Percentiles rank a stretch among this genome's conserved stretches.
Conservation (phyloP, 2,329 filamentous ascomycete genomes). For the Myriangium duriaei region DNA sequence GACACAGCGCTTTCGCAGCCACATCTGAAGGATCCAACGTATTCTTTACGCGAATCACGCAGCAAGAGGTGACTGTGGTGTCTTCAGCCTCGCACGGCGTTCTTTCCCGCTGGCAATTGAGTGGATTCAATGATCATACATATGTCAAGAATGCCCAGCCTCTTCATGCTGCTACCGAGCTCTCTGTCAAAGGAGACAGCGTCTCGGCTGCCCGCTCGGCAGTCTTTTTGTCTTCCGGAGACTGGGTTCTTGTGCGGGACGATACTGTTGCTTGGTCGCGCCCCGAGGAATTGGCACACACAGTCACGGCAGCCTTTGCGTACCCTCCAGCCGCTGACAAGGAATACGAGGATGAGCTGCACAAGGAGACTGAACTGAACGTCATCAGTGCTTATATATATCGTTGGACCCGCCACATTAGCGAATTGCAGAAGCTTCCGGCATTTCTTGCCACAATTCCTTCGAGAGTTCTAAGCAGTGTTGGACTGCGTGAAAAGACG, state of each 20-base stretch:
- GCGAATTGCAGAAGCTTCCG: slow-evolving; percentile 66
- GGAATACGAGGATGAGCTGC: slow-evolving; percentile 73
- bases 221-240: slow-evolving; percentile 49
- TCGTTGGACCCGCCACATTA: slow-evolving; percentile 67
- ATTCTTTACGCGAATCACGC: slow-evolving; percentile 74
- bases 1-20: slow-evolving; percentile 62
- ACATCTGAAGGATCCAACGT: slow-evolving; percentile 70
- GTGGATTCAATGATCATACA: slow-evolving; percentile 22
- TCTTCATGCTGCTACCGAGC: slow-evolving; percentile 65
- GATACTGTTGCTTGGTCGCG: slow-evolving; percentile 70
- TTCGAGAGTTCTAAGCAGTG: slow-evolving; percentile 46
- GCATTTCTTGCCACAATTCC: slow-evolving; percentile 60
- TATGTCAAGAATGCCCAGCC: slow-evolving; percentile 24
- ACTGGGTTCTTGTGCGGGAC: slow-evolving; percentile 77
- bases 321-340: slow-evolving; percentile 54
- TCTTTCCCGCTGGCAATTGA: slow-evolving; percentile 59
- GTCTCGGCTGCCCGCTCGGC: slow-evolving; percentile 70
- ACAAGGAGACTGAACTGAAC: slow-evolving; percentile 25
- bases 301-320: slow-evolving; percentile 68
- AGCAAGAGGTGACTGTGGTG: slow-evolving; percentile 59
- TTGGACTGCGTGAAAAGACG: slow-evolving; percentile 16
- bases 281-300: slow-evolving; percentile 67
- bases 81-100: slow-evolving; percentile 67
- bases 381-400: slow-evolving; percentile 60
- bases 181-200: slow-evolving; percentile 56